Base-by-base conservation (phyloP, 768 basidiomycete genomes). In the Suillus placidus region DNA sequence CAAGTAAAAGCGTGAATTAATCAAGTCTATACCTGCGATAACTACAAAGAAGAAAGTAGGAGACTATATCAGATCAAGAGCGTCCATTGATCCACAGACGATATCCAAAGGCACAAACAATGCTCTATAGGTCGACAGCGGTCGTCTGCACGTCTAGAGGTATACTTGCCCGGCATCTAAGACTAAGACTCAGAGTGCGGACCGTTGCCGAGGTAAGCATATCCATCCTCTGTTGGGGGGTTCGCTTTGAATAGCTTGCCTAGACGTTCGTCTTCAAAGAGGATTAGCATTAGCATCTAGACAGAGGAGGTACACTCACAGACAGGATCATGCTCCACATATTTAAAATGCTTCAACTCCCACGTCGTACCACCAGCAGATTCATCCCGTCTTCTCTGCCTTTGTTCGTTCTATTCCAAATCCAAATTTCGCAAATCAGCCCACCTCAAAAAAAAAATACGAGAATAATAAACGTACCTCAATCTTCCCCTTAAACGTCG, bases 361-460 rank as follows among this genome's bases (percentile, higher is more conserved):
- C 95, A 97, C 1, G 83, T 80, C 12, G 83, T 87, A 2, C 87
- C 89, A n/a, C 83, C 88, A 0, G 90, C 87, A 9, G 72, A 70
- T 76, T 99, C 97, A 67, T 95, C 93, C 71, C 88, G 90, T 67
- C 97, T 83, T 77, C 86, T 84, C 79, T 97, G 94, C 64, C 97
- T 84, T 80, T 97, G 95, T 40, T 95, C 92, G 69, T 97, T 97
- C 95, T 97, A 69, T 51, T 16, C n/a, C 45, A 47, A 12, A 8
- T 23, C 5, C 47, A 47, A 47, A 12, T 47, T 47, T 45, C n/a
- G 12, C 4, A 1, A 18, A 23, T 51, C 49, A 30, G 49, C 2
- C 16, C 30, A 51, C 26, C 14, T 51, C 6, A 1, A 30, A 14
- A 49, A n/a, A 23, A 3, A 4, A 47, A 13, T 3, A 23, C 7